Percentiles rank a stretch among this genome's conserved stretches.
These are phyloP conservation scores for Tremellales sp. DNA, from an alignment of 1,284 basidiomycete genomes.

Conservation along the genomic window DNA sequence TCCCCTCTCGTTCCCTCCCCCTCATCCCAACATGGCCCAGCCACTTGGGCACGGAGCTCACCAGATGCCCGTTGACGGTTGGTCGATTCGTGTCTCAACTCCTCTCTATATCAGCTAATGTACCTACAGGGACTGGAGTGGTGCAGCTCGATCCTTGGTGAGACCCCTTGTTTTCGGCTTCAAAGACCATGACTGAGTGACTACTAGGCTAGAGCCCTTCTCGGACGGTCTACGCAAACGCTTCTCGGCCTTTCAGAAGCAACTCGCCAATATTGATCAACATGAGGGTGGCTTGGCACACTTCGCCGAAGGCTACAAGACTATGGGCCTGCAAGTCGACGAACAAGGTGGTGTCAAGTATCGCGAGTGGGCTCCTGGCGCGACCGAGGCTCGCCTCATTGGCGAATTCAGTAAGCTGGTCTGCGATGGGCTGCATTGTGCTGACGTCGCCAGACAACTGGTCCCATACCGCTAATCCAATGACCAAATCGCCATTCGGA, in stretches of 20 bases:
- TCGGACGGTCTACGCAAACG: slow-evolving; percentile 67
- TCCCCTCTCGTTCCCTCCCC: too few species aligned
- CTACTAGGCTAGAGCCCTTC: slow-evolving; percentile 64
- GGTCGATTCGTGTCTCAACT: too few species aligned
- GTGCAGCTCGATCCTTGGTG: slow-evolving; percentile 44
- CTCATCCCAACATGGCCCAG: too few species aligned
- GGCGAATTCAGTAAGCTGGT: slow-evolving; percentile 87
- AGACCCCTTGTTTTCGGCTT: slow-evolving; percentile 4
- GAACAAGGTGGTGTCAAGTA: slow-evolving; percentile 71
- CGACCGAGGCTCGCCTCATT: slow-evolving; percentile 72
- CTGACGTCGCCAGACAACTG: slow-evolving; percentile 64
- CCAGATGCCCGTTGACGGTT: too few species aligned
- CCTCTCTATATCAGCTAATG: too few species aligned
- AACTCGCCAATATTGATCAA: slow-evolving; percentile 67
- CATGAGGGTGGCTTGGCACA: slow-evolving; percentile 83
- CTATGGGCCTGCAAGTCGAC: slow-evolving; percentile 75
- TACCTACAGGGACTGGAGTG: slow-evolving; percentile 40
- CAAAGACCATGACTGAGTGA: too few species aligned
- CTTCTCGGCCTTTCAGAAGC: slow-evolving; percentile 65
- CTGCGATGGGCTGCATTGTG: background rate
- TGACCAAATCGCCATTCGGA: slow-evolving; percentile 83
- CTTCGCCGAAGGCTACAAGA: slow-evolving; percentile 82
- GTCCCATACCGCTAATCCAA: slow-evolving; percentile 76
- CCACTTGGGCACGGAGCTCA: too few species aligned
- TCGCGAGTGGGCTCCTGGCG: slow-evolving; percentile 95